Conservation (phyloP, 1,284 basidiomycete genomes). For the Cutaneotrichosporon sp. region DNA sequence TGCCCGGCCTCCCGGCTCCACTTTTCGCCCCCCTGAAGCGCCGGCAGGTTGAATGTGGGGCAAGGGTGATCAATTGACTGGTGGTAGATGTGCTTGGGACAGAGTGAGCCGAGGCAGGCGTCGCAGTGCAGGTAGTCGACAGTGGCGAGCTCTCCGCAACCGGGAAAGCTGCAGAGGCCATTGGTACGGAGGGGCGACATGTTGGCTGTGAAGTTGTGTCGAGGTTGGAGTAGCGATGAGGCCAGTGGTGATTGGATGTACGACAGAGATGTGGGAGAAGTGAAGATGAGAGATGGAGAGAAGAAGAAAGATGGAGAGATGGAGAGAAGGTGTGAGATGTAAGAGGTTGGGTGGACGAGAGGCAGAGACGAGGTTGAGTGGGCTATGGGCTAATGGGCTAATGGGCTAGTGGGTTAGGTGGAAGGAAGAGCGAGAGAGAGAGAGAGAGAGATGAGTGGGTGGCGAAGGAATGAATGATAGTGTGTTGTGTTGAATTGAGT, state of each 20-base stretch:
- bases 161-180: not conserved
- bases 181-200: not conserved
- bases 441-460: no score
- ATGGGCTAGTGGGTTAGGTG: no score
- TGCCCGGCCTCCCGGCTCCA: not conserved
- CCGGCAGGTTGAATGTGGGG: not conserved
- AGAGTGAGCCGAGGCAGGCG: not conserved
- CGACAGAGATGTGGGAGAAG: not conserved
- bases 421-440: no score
- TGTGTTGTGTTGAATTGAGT: no score
- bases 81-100: not conserved
- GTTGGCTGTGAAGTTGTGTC: not conserved
- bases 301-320: not conserved
- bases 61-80: not conserved
- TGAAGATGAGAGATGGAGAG: slow-evolving; percentile 1
- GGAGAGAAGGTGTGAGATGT: no score
- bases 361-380: no score
- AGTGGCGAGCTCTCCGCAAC: not conserved
- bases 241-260: no score
- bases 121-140: not conserved
- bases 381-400: no score
- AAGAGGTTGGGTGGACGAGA: no score
- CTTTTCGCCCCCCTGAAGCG: not conserved
- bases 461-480: no score
- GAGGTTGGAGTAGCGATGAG: not conserved